A percentile compares a stretch with the other conserved stretches of the same genome.
phyloP scores from a whole-genome alignment of 2,329 filamentous ascomycete genomes.

The Fonsecaea multimorphosa region DNA sequence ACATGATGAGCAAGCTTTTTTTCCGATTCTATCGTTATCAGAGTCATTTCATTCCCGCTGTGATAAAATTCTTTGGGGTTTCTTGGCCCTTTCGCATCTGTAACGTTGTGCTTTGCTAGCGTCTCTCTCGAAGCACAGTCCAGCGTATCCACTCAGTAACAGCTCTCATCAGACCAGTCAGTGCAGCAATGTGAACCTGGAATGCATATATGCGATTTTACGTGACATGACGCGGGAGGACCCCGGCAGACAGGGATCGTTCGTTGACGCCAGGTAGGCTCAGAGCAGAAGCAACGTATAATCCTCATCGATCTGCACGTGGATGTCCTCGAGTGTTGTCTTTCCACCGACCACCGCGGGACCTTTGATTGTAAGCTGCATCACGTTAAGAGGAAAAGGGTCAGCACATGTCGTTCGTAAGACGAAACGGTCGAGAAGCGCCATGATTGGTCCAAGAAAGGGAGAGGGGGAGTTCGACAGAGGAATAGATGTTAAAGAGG shows the following conservation, averaged over 20 bases:
- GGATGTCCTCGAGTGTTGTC: constrained; percentile 27
- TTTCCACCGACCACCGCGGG: constrained; percentile 36
- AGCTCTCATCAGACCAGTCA: not conserved
- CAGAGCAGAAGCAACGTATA: constrained; percentile 32
- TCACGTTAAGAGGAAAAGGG: no score
- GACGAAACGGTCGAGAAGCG: not conserved
- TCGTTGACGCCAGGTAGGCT: not conserved
- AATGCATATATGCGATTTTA: not conserved
- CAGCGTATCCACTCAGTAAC: not conserved
- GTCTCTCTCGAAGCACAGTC: no score
- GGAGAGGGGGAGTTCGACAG: no score
- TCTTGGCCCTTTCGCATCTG: no score
- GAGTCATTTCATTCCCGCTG: not conserved
- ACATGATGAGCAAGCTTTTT: not conserved
- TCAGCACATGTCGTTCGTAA: not conserved
- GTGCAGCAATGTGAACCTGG: not conserved
- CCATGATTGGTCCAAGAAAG: not conserved
- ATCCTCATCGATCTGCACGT: constrained; percentile 31
- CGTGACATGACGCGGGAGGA: not conserved
- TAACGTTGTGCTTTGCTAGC: no score
- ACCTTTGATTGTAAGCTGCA: constrained; percentile 34
- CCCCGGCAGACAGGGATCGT: not conserved
- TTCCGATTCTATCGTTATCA: not conserved
- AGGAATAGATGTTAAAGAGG: not conserved
- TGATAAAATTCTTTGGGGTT: no score